phyloP scores from a whole-genome alignment of 495 filamentous ascomycete genomes.

The Tuber borchii region DNA sequence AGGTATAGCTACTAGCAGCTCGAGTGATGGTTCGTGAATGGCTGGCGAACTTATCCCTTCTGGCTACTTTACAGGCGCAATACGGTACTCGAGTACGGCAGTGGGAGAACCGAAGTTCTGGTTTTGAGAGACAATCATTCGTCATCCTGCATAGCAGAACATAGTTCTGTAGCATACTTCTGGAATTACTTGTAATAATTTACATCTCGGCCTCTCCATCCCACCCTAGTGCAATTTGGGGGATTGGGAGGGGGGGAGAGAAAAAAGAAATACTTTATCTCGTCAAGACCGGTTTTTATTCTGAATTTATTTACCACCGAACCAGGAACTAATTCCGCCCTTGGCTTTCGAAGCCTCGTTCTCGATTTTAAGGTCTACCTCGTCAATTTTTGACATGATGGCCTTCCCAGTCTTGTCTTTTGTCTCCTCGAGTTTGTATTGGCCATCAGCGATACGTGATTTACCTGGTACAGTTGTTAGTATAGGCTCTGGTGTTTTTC shows the following conservation, averaged over 20 bases:
- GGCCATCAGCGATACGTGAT: slow-evolving; percentile 49
- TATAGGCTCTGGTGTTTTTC: slow-evolving; percentile 5
- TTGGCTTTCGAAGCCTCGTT: slow-evolving; percentile 70
- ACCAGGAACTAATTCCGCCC: slow-evolving; percentile 71
- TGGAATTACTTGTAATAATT: background rate
- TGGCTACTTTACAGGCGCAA: background rate
- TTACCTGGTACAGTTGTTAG: slow-evolving; percentile 48
- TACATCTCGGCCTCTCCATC: background rate
- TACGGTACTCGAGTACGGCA: background rate
- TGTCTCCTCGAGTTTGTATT: slow-evolving; percentile 53
- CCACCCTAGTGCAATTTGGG: background rate
- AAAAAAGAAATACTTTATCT: background rate
- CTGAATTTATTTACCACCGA: slow-evolving; percentile 46
- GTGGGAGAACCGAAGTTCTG: background rate
- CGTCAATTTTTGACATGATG: slow-evolving; percentile 64
- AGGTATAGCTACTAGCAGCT: background rate
- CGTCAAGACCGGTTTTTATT: background rate
- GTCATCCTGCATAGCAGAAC: background rate
- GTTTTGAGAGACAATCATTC: background rate
- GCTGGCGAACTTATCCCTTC: background rate
- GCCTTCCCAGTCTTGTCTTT: slow-evolving; percentile 52
- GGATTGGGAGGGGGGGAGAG: background rate
- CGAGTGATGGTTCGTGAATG: background rate
- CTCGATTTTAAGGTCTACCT: slow-evolving; percentile 68
- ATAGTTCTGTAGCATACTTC: background rate